These are phyloP conservation scores for Boletus tomentosulus DNA, from an alignment of 768 basidiomycete species.

Conservation along the genomic window DNA sequence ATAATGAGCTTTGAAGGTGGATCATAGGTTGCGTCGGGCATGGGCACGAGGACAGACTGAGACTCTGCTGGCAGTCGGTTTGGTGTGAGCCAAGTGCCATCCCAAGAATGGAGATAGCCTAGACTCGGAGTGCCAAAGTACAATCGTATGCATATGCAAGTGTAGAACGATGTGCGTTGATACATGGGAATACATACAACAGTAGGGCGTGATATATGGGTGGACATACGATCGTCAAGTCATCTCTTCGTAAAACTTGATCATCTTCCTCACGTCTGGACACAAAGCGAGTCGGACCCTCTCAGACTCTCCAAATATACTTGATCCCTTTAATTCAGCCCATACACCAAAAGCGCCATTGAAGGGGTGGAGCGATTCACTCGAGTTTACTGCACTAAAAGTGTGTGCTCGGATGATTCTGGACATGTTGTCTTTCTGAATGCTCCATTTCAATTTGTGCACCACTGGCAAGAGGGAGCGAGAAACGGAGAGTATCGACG, in stretches of 20 bases:
- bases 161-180: no score
- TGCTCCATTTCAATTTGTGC: conserved; percentile 66
- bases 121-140: not conserved
- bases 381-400: conserved; percentile 28
- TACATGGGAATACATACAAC: conserved; percentile 1
- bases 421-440: conserved; percentile 60
- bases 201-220: not conserved
- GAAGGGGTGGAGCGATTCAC: conserved; percentile 21
- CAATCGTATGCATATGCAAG: no score
- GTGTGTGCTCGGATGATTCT: conserved; percentile 46
- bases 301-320: conserved; percentile 56
- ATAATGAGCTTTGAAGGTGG: conserved; percentile 23
- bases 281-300: conserved; percentile 66
- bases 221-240: conserved; percentile 7
- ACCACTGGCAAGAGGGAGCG: conserved; percentile 61
- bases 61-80: not conserved
- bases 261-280: conserved; percentile 55
- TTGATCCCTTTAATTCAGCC: conserved; percentile 50
- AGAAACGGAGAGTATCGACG: conserved; percentile 51
- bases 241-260: conserved; percentile 55
- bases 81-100: not conserved
- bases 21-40: conserved; percentile 1
- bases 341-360: conserved; percentile 44
- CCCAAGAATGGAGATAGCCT: conserved; percentile 5
- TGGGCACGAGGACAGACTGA: not conserved